Percentiles rank a stretch among this genome's conserved stretches.
Conservation (phyloP, 176 grass and related monocot genomes). For the Oryza glumipatula region DNA sequence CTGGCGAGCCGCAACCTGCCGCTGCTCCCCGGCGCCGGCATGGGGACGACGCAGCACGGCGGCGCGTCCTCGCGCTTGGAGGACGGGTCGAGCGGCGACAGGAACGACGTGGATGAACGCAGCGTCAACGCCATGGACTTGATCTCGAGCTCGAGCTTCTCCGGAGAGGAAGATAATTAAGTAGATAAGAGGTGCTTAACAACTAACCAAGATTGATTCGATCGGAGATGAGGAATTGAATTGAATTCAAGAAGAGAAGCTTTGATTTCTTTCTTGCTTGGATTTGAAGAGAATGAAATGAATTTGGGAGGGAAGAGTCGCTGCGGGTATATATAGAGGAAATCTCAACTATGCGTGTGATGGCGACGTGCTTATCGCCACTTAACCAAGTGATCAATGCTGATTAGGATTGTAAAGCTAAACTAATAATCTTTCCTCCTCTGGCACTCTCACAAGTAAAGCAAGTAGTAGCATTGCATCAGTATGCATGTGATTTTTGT, state of each 20-base stretch:
- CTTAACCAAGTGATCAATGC: background rate
- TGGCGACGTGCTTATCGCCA: constrained; percentile 41
- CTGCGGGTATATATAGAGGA: constrained; percentile 42
- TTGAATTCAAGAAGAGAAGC: background rate
- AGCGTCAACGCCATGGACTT: constrained; percentile 69
- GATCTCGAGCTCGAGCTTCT: background rate
- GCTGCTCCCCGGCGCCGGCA: background rate
- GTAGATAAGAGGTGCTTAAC: too few species aligned
- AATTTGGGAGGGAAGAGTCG: background rate
- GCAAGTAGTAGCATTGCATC: background rate
- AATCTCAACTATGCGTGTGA: background rate
- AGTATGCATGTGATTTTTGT: background rate
- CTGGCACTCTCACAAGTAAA: too few species aligned
- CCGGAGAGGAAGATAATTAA: background rate
- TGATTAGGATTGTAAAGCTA: background rate
- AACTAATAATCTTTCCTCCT: background rate
- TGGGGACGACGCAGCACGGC: constrained; percentile 37
- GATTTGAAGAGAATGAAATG: background rate
- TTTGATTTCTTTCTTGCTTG: background rate
- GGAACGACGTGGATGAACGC: constrained; percentile 63
- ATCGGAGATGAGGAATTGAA: background rate
- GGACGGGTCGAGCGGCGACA: constrained; percentile 42
- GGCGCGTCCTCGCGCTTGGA: constrained; percentile 52
- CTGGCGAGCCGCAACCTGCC: constrained; percentile 21
- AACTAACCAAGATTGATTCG: background rate